Conservation (phyloP, 106 monocot species). For the Phalaenopsis equestris region DNA sequence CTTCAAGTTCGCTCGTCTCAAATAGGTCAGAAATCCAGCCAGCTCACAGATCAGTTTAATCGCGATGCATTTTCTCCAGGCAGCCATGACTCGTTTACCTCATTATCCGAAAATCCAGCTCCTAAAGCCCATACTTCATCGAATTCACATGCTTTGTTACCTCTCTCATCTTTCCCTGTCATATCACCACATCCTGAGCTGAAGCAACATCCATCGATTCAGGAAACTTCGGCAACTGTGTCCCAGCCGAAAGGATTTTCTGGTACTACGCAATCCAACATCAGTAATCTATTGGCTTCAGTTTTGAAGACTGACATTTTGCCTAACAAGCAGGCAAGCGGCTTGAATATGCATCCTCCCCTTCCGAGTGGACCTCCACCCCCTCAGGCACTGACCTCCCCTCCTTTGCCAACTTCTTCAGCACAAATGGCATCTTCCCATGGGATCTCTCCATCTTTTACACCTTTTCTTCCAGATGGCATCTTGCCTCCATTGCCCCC, state of each 20-base stretch:
- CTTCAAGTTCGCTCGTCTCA: constrained; percentile 15
- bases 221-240: constrained; percentile 15
- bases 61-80: constrained; percentile 1
- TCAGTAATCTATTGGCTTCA: constrained; percentile 43
- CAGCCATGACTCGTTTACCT: constrained; percentile 16
- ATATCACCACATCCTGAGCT: constrained; percentile 21
- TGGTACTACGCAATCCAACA: constrained; percentile 23
- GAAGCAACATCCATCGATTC: constrained; percentile 16
- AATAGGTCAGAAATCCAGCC: constrained; percentile 24
- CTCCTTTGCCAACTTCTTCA: constrained; percentile 14
- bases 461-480: not conserved
- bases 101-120: constrained; percentile 9
- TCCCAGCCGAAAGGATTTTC: constrained; percentile 9
- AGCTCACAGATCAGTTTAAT: constrained; percentile 16
- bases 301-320: constrained; percentile 49
- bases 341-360: constrained; percentile 43
- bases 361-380: constrained; percentile 69
- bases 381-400: constrained; percentile 20
- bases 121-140: constrained; percentile 13
- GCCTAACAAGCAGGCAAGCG: constrained; percentile 18
- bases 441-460: not conserved
- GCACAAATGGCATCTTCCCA: constrained; percentile 8
- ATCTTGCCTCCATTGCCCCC: constrained; percentile 65
- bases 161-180: constrained; percentile 15
- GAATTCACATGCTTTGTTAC: constrained; percentile 19